Conservation (phyloP, 768 basidiomycete genomes). For the Auriscalpium orientale region DNA sequence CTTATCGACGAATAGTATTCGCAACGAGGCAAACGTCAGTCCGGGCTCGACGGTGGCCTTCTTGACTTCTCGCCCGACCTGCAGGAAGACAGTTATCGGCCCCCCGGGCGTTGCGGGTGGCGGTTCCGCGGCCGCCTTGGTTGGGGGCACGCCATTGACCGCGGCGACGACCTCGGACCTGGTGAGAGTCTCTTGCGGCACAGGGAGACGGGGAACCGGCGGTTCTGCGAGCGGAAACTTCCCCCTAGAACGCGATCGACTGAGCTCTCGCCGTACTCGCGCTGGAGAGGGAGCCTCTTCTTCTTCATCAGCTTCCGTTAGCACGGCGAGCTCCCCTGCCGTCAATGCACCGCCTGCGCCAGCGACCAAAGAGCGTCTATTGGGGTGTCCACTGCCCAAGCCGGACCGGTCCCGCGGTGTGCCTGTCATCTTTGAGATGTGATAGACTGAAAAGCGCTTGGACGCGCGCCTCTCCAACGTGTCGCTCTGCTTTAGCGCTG, state of each 20-base stretch:
- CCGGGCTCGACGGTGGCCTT: constrained; percentile 68
- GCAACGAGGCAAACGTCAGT: constrained; percentile 63
- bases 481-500: constrained; percentile 82
- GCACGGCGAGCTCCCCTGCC: constrained; percentile 61
- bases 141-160: background rate
- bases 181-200: constrained; percentile 6
- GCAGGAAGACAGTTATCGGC: constrained; percentile 71
- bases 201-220: constrained; percentile 25
- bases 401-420: constrained; percentile 36
- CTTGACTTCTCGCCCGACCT: constrained; percentile 86
- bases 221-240: constrained; percentile 24
- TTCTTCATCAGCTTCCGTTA: constrained; percentile 72
- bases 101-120: background rate
- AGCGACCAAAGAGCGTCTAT: constrained; percentile 56
- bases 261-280: constrained; percentile 18
- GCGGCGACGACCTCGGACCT: constrained; percentile 4
- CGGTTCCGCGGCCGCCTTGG: background rate
- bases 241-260: constrained; percentile 17
- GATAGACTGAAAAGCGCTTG: constrained; percentile 92
- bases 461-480: constrained; percentile 86
- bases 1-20: constrained; percentile 88
- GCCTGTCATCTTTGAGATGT: constrained; percentile 89
- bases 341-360: constrained; percentile 48
- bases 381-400: constrained; percentile 34
- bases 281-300: constrained; percentile 12